phyloP scores from a whole-genome alignment of 192 early-diverging fungal genomes.

The Phycomyces blakesleeanus region DNA sequence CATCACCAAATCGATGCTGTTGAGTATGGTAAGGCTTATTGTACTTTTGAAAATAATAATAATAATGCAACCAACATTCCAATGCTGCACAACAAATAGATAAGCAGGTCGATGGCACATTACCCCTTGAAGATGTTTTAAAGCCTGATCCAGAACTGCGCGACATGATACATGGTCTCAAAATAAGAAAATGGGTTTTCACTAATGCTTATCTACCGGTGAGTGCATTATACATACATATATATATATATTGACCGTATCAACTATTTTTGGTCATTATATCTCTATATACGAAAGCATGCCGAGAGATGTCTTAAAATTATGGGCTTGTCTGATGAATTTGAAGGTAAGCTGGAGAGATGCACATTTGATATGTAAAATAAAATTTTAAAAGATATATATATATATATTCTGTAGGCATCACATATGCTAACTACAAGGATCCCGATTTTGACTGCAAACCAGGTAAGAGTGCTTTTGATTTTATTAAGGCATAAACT shows the following conservation, averaged over 20 bases:
- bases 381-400: conserved; percentile 24
- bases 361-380: background rate
- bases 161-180: conserved; percentile 51
- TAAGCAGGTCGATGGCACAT: conserved; percentile 59
- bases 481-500: background rate
- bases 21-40: conserved; percentile 49
- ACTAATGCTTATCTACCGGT: conserved; percentile 71
- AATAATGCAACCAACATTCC: no score
- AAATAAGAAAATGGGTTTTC: conserved; percentile 68
- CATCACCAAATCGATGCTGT: conserved; percentile 66
- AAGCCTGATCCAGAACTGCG: conserved; percentile 57
- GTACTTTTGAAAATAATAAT: background rate
- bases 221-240: conserved; percentile 16
- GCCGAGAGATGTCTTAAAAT: conserved; percentile 61
- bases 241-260: background rate
- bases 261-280: conserved; percentile 6
- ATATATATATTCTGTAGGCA: conserved; percentile 56
- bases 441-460: conserved; percentile 71
- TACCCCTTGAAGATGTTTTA: conserved; percentile 64
- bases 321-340: conserved; percentile 64
- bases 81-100: conserved; percentile 12
- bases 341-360: conserved; percentile 50
- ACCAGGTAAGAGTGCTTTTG: conserved; percentile 48
- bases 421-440: conserved; percentile 72
- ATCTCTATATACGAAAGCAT: conserved; percentile 42